A percentile compares a stretch with the other conserved stretches of the same genome.
Evolutionary conservation across 805 yeast genomes (phyloP).

Genomic region (Kodamaea hsintzibuensis): DNA sequence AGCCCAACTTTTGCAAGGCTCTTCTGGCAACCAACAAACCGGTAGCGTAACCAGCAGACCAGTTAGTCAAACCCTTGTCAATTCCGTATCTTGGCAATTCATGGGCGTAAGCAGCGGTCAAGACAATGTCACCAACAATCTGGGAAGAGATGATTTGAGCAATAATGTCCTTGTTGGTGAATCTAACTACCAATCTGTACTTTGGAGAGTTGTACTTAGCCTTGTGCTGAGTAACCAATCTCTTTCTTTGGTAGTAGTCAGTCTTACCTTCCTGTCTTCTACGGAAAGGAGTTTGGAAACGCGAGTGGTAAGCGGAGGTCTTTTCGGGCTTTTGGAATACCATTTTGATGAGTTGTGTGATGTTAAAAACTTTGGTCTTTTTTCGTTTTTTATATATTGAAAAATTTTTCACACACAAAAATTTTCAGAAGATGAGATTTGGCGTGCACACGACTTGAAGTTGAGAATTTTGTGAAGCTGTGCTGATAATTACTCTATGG

Average conservation of each 20-base stretch:
- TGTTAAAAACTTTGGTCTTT: conserved; percentile 6
- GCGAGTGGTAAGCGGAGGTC: conserved; percentile 95
- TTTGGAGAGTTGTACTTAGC: conserved; percentile 99
- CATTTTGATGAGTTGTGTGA: conserved; percentile 51
- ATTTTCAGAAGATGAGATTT: not conserved
- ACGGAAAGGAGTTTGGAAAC: conserved; percentile 99
- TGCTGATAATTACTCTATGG: not conserved
- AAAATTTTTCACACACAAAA: conserved; percentile 6
- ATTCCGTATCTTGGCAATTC: conserved; percentile 98
- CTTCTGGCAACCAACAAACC: conserved; percentile 99
- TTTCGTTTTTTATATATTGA: conserved; percentile 2
- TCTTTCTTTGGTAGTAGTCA: conserved; percentile 99
- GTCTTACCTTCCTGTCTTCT: conserved; percentile 99
- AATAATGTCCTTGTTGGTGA: conserved; percentile 99
- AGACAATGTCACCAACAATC: conserved; percentile 94
- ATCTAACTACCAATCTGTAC: conserved; percentile 99
- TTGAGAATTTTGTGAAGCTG: not conserved
- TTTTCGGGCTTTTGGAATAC: conserved; percentile 71
- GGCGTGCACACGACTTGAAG: not conserved
- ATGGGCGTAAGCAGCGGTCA: conserved; percentile 98
- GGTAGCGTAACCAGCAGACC: conserved; percentile 99
- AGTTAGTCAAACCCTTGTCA: conserved; percentile 98
- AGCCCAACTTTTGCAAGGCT: conserved; percentile 94
- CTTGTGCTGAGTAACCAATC: conserved; percentile 99
- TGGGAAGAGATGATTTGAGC: conserved; percentile 96